Evolutionary conservation across 805 yeast genomes (phyloP), one percentile per base, ranked within the genome.

Genomic region (Cephaloascus albidus): DNA sequence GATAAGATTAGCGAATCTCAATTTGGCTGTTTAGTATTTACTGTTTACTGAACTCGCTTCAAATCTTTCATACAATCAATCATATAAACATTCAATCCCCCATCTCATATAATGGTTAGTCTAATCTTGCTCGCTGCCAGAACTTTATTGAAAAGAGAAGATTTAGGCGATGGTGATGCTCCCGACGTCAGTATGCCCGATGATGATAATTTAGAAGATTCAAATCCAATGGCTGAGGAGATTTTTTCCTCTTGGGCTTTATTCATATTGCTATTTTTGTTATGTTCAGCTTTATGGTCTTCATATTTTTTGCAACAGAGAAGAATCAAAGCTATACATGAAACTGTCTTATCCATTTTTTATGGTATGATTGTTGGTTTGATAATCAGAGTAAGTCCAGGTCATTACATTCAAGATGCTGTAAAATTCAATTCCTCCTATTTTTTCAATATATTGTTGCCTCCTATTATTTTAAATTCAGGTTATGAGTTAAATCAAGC

Each of bases 181-280:
- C 66, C 70, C 20, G 70, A 65, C 23, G 45, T 57, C 18, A 46
- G 68, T 1, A 54, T 72, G 15, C 76, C 79, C 0, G 85, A 74
- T 48, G 70, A 65, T 35, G 61, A 51, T 33, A 72, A 63, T 23
- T 57, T 58, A 17, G 81, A 72, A 12, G 75, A 70, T 23, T 70
- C 81, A 4, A 87, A 85, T 52, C 96, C 97, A 0, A 83, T 87
- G 17, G 79, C 90, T 3, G 96, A 90, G 51, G 99, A 93, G 59
- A 87, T 93, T 50, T 93, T 88, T 58, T 85, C 95, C 4, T 87
- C 97, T 0, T 93, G 98, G 99, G 97, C 98, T 0, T 64, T 93
- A 23, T 89, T 88, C 60, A 94, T 93, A 43, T 69, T 93, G 45
- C 58, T 93, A 37, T 76, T 84, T 41, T 67, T 93, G 35, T 65